These are phyloP conservation scores for Penicillium carneum DNA, from an alignment of 2,329 filamentous ascomycete genomes.

Conservation along the genomic window DNA sequence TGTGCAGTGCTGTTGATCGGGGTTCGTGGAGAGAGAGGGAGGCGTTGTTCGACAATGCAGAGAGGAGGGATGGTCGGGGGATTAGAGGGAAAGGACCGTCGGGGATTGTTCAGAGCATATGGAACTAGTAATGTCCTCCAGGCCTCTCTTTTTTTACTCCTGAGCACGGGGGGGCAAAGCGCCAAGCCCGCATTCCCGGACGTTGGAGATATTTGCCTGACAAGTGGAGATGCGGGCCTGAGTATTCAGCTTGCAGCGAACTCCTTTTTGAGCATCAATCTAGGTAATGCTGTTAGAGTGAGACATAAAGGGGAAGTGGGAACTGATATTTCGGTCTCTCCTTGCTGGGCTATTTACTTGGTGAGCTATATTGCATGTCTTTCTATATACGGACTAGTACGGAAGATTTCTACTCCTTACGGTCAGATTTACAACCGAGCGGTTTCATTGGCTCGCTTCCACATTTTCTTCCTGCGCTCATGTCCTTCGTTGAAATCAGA, in stretches of 20 bases:
- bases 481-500: constrained; percentile 62
- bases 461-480: constrained; percentile 65
- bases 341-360: constrained; percentile 7
- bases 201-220: background rate
- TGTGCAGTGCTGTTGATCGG: background rate
- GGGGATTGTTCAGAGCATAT: background rate
- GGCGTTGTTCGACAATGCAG: background rate
- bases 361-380: constrained; percentile 10
- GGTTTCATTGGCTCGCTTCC: constrained; percentile 59
- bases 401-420: background rate
- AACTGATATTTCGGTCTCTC: constrained; percentile 1
- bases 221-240: background rate
- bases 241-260: background rate
- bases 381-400: background rate
- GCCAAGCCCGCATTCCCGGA: background rate
- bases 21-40: background rate
- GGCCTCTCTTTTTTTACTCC: background rate
- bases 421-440: constrained; percentile 18
- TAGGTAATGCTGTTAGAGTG: background rate
- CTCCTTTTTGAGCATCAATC: background rate
- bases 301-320: background rate
- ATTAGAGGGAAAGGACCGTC: background rate
- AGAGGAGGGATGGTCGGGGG: background rate
- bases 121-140: background rate
- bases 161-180: background rate